Base-by-base conservation (phyloP, 1,139 yeast genomes). In the Trichomonascaceae sp. region DNA sequence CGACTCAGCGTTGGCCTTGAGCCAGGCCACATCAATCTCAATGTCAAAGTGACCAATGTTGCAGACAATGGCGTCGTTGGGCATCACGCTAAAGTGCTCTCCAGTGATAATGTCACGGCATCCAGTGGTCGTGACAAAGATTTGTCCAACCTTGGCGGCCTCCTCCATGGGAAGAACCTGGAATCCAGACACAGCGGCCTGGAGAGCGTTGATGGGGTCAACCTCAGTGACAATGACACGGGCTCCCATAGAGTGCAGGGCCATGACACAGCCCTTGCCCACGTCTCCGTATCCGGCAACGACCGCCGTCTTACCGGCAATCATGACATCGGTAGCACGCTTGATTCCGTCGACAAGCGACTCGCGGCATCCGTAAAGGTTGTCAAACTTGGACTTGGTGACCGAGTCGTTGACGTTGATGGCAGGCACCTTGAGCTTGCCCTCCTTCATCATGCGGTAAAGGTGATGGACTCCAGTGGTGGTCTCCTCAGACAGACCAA, bases 201-300 rank as follows among this genome's bases (percentile, higher is more conserved):
- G 99, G 57, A 89, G 75, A 54, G 99, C 99, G 65, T 89, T 89
- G 69, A 89, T 89, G 59, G 99, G 99, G 66, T 89, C 99, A 56
- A 89, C 74, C 73, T 89, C 99, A 51, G 98, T 80, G 58, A 89
- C 82, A 50, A 92, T 74, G 54, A 89, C 99, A 67, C 97, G 82
- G 48, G 99, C 96, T 71, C 99, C 99, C 97, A 89, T 87, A 59
- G 93, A 89, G 69, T 87, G 82, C 58, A 92, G 77, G 52, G 99
- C 96, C 82, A 87, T 80, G 61, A 96, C 97, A 74, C 98, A 89
- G 66, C 99, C 99, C 74, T 89, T 89, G 72, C 99, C 99, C 58
- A 89, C 99, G 64, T 89, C 99, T 76, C 99, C 99, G 73, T 77
- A 89, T 67, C 99, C 99, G 45, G 97, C 97, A 56, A 89, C 98